phyloP scores from a whole-genome alignment of 1,139 yeast genomes.

The Pichia sp. region DNA sequence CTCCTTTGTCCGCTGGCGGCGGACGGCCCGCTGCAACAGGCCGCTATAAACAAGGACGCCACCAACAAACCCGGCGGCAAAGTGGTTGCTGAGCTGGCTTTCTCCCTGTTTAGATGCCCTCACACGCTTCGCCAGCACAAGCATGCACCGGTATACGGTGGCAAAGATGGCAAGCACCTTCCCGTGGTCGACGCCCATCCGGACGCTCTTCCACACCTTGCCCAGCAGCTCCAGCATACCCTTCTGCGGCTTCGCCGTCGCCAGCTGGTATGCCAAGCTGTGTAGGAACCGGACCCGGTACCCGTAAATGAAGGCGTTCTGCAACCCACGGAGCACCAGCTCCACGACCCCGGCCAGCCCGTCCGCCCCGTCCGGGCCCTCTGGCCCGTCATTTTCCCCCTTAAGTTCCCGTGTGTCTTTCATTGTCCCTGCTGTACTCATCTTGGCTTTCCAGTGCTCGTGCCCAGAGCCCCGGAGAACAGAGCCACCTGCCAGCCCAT shows the following conservation, averaged over 20 bases:
- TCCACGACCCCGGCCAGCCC: neutral
- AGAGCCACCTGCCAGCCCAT: too few relatives aligned
- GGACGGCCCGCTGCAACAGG: conserved; percentile 15
- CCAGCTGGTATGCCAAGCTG: conserved; percentile 47
- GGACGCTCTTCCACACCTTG: conserved; percentile 46
- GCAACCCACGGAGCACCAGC: conserved; percentile 17
- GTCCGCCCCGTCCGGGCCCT: neutral
- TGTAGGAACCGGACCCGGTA: conserved; percentile 71
- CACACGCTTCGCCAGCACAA: neutral
- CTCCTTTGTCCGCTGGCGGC: too few relatives aligned
- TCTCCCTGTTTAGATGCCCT: neutral
- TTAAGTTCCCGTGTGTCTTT: neutral
- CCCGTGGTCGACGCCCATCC: conserved; percentile 60
- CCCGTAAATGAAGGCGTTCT: conserved; percentile 50
- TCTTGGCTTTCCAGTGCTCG: neutral
- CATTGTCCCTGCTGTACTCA: neutral
- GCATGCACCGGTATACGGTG: conserved; percentile 45
- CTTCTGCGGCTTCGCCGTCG: conserved; percentile 42
- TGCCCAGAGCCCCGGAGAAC: neutral
- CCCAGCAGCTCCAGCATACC: conserved; percentile 42
- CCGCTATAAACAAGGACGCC: conserved; percentile 67
- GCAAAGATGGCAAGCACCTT: conserved; percentile 65
- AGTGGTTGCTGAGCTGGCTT: conserved; percentile 30
- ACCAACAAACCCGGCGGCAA: conserved; percentile 61
- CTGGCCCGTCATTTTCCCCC: too few relatives aligned